Evolutionary conservation across 2,329 filamentous ascomycete genomes (phyloP).

Genomic region (Colletotrichum tabaci): DNA sequence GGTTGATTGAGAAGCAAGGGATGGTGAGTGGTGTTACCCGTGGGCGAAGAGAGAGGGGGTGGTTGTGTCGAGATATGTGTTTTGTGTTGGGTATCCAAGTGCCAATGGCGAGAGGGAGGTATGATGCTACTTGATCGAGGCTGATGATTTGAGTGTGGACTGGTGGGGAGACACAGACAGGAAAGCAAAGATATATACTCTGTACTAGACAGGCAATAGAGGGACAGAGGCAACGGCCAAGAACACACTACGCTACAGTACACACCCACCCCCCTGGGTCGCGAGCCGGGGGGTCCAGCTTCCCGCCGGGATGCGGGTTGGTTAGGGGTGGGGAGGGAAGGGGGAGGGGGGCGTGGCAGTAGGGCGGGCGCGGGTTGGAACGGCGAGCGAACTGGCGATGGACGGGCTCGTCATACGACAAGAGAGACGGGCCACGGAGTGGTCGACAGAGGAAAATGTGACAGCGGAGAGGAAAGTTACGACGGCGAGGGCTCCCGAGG

Average conservation of each 20-base stretch:
- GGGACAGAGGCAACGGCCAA: neutral
- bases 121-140: conserved; percentile 35
- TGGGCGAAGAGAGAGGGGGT: neutral
- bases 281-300: conserved; percentile 22
- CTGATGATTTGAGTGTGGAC: conserved; percentile 37
- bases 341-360: conserved; percentile 22
- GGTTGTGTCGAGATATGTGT: conserved; percentile 10
- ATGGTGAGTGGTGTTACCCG: conserved; percentile 31
- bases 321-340: conserved; percentile 20
- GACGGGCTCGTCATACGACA: conserved; percentile 38
- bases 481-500: conserved; percentile 5
- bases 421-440: conserved; percentile 3
- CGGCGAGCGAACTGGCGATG: conserved; percentile 39
- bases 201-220: conserved; percentile 26
- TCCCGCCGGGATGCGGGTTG: conserved; percentile 15
- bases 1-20: conserved; percentile 5
- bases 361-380: conserved; percentile 35
- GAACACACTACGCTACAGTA: neutral
- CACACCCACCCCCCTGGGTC: neutral
- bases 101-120: conserved; percentile 32
- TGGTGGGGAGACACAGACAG: conserved; percentile 37
- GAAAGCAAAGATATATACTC: conserved; percentile 40
- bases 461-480: conserved; percentile 13
- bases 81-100: neutral
- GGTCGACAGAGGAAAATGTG: conserved; percentile 23